A percentile compares a stretch with the other conserved stretches of the same genome.
Evolutionary conservation across 768 basidiomycete species (phyloP).

Genomic region (Chalciporus sphaerocephalus): DNA sequence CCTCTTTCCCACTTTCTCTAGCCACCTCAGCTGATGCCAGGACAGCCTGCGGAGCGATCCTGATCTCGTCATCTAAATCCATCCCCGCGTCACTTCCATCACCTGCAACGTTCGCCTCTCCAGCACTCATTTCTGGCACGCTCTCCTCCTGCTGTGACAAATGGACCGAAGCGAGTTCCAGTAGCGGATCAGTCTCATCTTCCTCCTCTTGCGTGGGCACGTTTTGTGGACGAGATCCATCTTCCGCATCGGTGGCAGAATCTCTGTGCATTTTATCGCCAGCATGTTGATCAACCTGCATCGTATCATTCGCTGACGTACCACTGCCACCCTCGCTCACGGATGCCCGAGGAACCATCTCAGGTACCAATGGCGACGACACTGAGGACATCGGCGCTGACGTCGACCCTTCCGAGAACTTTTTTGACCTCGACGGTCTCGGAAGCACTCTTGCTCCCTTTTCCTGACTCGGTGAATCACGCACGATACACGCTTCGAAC

Average conservation of each 20-base stretch:
- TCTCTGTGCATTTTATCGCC: not conserved
- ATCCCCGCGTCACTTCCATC: not conserved
- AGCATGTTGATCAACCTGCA: not conserved
- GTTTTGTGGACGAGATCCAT: not conserved
- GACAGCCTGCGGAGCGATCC: slow-evolving; percentile 1
- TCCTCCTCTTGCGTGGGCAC: not conserved
- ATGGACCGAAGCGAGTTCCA: slow-evolving; percentile 26
- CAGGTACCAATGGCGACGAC: not conserved
- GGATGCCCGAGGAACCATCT: not conserved
- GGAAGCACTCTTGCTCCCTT: not conserved
- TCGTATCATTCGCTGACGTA: not conserved
- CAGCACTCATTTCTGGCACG: not conserved
- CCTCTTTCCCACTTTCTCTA: not conserved
- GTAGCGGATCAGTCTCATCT: slow-evolving; percentile 18
- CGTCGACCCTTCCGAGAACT: not conserved
- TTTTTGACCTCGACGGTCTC: not conserved
- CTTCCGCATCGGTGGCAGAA: not conserved
- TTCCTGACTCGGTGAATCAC: not conserved
- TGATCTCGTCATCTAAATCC: slow-evolving; percentile 4
- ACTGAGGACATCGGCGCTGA: not conserved
- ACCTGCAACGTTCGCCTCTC: not conserved
- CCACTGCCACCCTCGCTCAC: not conserved
- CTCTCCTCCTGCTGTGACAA: slow-evolving; percentile 5
- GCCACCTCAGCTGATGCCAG: slow-evolving; percentile 1
- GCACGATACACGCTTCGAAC: slow-evolving; percentile 21